Evolutionary conservation across 108 stramenopile species (phyloP).

Genomic region (Conticribra guillardii): DNA sequence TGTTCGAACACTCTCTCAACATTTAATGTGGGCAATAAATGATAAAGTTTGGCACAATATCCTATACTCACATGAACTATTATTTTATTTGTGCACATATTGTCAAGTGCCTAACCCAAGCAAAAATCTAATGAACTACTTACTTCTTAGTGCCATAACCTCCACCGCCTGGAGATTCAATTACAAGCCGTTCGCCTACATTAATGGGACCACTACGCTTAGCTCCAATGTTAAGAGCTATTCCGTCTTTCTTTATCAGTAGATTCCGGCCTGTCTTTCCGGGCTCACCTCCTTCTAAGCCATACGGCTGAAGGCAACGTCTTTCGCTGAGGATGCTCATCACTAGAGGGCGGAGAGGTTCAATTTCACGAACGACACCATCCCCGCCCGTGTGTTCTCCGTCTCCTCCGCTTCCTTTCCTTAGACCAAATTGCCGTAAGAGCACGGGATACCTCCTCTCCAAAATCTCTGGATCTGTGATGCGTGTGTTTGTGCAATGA

Average conservation of each 20-base stretch:
- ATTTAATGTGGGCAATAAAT: too few species aligned
- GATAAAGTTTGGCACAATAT: too few species aligned
- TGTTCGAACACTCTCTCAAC: too few species aligned
- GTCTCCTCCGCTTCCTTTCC: conserved; percentile 92
- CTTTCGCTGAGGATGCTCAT: conserved; percentile 97
- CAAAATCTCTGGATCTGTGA: conserved; percentile 98
- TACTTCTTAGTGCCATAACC: conserved; percentile 64
- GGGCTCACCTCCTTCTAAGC: conserved; percentile 90
- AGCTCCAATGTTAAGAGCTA: conserved; percentile 92
- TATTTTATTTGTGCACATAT: too few species aligned
- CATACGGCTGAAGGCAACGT: conserved; percentile 92
- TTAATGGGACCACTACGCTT: conserved; percentile 84
- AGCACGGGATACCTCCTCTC: conserved; percentile 96
- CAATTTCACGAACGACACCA: conserved; percentile 94
- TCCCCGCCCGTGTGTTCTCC: conserved; percentile 93
- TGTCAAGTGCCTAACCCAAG: too few species aligned
- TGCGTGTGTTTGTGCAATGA: conserved; percentile 99
- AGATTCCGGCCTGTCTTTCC: conserved; percentile 90
- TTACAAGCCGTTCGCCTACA: conserved; percentile 86
- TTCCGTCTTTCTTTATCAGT: conserved; percentile 70
- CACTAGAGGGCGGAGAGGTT: conserved; percentile 90
- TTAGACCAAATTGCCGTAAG: conserved; percentile 87
- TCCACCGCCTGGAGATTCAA: conserved; percentile 93
- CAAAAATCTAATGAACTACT: too few species aligned
- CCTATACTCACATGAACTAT: too few species aligned